Base-by-base conservation (phyloP, 176 grass and related monocot species). In the Musa beccarii region DNA sequence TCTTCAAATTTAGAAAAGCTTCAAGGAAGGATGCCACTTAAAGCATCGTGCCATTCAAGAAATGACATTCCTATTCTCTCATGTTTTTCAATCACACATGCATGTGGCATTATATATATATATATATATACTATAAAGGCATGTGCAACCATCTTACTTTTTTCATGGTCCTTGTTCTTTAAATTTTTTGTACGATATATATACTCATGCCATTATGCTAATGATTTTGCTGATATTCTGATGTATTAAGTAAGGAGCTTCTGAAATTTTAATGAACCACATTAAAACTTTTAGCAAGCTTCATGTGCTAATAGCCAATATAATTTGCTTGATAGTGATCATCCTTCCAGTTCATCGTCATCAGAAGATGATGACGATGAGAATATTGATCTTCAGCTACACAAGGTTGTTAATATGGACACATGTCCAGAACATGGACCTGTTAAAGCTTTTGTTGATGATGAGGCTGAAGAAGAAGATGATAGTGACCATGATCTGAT, bases 401-500 rank as follows among this genome's bases (percentile, higher is more conserved):
- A 62, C 76, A 78, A 15, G 82, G 64, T 56, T 80, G 20, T 13
- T 71, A 71, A 77, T 68, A 68, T 78, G 63, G 79, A 84, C 55
- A 80, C 83, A 21, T 69, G 59, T 79, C 69, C 78, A 72, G 85
- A 82, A 82, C 76, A 16, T 76, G 75, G 68, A 15, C 20, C 78
- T 50, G 56, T 84, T 24, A 98, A 93, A 84, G 84, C 92, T 76
- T 98, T 91, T 85, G 51, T 98, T 29, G 94, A 98, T 43, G 82
- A 86, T 78, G 94, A 98, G 85, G 94, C 94, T 20, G 94, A 98
- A 74, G 94, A 98, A 93, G 94, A 98, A 70, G 90, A 98, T 78
- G 94, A 98, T 68, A 98, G 94, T n/a, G 94, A 98, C 16, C 80
- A 98, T 71, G 94, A 98, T 85, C 64, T 91, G 67, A 80, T 72